Evolutionary conservation across 1,284 basidiomycete species (phyloP).

Genomic region (Fomitiporia mediterranea): DNA sequence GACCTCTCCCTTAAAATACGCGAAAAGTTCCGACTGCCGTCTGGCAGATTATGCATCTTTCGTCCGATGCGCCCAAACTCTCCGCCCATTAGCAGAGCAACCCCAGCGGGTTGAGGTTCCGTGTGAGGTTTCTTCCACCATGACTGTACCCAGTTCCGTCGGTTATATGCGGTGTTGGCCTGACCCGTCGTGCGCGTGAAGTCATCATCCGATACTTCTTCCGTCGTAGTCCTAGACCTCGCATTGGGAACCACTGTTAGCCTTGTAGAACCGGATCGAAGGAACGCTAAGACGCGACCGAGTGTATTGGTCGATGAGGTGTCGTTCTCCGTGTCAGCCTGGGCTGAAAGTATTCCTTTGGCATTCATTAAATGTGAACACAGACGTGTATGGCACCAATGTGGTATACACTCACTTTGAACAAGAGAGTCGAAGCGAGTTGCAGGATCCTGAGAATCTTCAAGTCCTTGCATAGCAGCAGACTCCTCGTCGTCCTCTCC

Average conservation of each 20-base stretch:
- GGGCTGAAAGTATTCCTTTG: too few relatives aligned
- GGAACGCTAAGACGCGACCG: background rate
- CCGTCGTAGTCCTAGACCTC: background rate
- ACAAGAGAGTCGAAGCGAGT: constrained; percentile 8
- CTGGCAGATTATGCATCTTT: constrained; percentile 36
- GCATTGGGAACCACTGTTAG: constrained; percentile 15
- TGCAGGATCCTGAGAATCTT: background rate
- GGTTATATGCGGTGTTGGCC: background rate
- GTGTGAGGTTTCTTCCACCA: constrained; percentile 48
- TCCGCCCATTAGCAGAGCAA: constrained; percentile 70
- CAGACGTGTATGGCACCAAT: too few relatives aligned
- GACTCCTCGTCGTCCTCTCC: constrained; percentile 37
- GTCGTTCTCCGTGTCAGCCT: too few relatives aligned
- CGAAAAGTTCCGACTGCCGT: constrained; percentile 41
- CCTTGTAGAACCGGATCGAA: constrained; percentile 25
- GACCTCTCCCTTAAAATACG: constrained; percentile 42
- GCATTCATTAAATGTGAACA: too few relatives aligned
- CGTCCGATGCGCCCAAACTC: constrained; percentile 76
- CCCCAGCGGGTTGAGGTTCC: constrained; percentile 68
- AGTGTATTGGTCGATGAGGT: background rate
- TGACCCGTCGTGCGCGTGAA: background rate
- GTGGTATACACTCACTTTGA: constrained; percentile 11
- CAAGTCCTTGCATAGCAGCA: constrained; percentile 27
- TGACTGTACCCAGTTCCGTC: constrained; percentile 15
- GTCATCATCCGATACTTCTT: background rate